phyloP scores from a whole-genome alignment of 768 basidiomycete genomes.

The Phaeotremella fagi region DNA sequence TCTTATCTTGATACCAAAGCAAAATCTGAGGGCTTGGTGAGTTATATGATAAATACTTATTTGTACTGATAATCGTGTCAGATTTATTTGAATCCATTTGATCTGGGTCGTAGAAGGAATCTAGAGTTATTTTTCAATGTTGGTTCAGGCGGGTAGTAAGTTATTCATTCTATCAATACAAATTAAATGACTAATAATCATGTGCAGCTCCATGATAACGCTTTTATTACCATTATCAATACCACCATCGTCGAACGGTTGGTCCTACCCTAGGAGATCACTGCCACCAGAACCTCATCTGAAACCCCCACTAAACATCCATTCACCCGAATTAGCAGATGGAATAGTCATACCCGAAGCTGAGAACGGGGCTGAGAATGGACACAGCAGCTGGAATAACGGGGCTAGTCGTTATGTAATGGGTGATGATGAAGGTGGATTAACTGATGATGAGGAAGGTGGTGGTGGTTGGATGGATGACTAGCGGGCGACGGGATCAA shows the following conservation, averaged over 20 bases:
- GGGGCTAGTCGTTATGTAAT: slow-evolving; percentile 28
- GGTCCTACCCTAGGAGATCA: slow-evolving; percentile 39
- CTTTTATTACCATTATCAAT: slow-evolving; percentile 77
- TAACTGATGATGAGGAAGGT: slow-evolving; percentile 70
- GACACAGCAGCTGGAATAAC: slow-evolving; percentile 53
- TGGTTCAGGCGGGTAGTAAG: slow-evolving; percentile 74
- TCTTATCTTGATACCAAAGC: slow-evolving; percentile 69
- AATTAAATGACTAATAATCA: too few relatives aligned
- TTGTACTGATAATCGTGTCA: slow-evolving; percentile 34
- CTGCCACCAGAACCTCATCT: slow-evolving; percentile 11
- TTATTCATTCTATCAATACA: slow-evolving; percentile 27
- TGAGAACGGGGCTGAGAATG: slow-evolving; percentile 69
- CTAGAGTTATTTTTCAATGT: slow-evolving; percentile 82
- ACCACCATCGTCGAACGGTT: slow-evolving; percentile 78
- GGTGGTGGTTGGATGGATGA: slow-evolving; percentile 45
- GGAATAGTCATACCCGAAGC: slow-evolving; percentile 26
- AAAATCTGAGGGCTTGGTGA: slow-evolving; percentile 63
- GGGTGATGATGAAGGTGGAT: slow-evolving; percentile 61
- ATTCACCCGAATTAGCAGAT: slow-evolving; percentile 31
- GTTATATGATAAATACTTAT: slow-evolving; percentile 20
- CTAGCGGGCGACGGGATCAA: too few relatives aligned
- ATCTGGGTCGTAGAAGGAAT: slow-evolving; percentile 75
- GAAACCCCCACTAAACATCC: slow-evolving; percentile 11
- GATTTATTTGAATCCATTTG: slow-evolving; percentile 85
- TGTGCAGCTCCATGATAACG: slow-evolving; percentile 70